Evolutionary conservation across 179 eudicot genomes (phyloP), one percentile per base, ranked within the genome.

Genomic region (Corrigiola litoralis): DNA sequence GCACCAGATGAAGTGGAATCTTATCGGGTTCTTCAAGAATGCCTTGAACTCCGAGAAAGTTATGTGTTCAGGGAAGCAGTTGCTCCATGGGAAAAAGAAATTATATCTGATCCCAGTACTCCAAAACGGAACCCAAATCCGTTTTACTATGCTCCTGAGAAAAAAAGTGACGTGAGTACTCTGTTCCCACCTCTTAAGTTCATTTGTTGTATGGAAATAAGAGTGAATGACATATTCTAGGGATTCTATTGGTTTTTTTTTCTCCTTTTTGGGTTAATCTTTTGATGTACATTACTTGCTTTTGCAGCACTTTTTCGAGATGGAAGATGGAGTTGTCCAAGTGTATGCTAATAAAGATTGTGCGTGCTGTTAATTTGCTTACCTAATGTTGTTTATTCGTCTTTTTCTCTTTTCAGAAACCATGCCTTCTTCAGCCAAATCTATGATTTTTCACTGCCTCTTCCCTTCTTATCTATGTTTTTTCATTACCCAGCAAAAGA

Each of bases 311-410:
- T 71, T 83, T 75, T 91, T 91, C 73, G 82, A 87, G 73, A 95
- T 91, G 99, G 99, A 95, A 82, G 99, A 91, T 84, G 99, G 99
- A 45, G 96, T 95, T 60, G 90, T 86, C 69, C 96, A 95, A 68
- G 97, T 95, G 45, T 95, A 91, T 74, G 85, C 87, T 37, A 85
- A 78, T 78, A 85, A 86, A 85, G 83, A 84, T 63, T 77, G 99
- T 95, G 84, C 78, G 97, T 31, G 68, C 38, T 59, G 31, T 34
- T 31, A 23, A 27, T 54, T 44, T 38, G 67, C 72, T 40, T 68
- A 49, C 45, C 47, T 44, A 14, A 18, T 18, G 21, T 61, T 61
- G 4, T 61, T 17, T 10, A 4, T 61, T 4, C 10, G 25, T 28
- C 34, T 40, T 61, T 12, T 53, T 49, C 11, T 46, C 34, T 47